Evolutionary conservation across 192 early-diverging fungal species (phyloP).

Genomic region (Piromyces sp.): DNA sequence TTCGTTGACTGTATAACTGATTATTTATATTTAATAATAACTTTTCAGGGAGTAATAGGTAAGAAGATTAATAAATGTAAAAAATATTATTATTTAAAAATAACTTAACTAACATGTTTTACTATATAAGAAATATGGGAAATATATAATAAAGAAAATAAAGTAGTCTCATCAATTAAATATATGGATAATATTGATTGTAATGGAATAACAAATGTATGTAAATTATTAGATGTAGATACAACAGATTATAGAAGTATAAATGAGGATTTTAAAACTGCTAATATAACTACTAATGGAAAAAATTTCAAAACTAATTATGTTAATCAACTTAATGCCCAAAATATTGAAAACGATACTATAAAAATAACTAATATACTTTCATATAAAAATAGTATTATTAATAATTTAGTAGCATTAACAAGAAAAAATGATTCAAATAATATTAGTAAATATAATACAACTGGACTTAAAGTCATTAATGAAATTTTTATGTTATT

Average conservation of each 20-base stretch:
- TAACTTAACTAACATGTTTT: no score
- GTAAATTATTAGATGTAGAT: not conserved
- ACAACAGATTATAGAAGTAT: not conserved
- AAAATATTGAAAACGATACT: not conserved
- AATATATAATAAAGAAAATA: not conserved
- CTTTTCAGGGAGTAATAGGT: not conserved
- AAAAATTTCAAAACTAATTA: not conserved
- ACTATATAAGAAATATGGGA: not conserved
- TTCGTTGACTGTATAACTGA: not conserved
- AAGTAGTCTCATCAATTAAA: not conserved
- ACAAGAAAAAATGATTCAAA: not conserved
- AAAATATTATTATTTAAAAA: no score
- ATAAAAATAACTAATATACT: not conserved
- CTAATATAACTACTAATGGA: not conserved
- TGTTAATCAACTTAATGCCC: not conserved
- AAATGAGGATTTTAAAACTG: not conserved
- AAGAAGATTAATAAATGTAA: no score
- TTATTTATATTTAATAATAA: not conserved
- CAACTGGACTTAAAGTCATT: not conserved
- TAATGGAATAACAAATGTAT: not conserved
- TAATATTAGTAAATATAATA: not conserved
- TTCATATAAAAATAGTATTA: not conserved
- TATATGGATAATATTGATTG: not conserved
- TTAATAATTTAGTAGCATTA: not conserved
- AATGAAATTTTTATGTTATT: not conserved